Evolutionary conservation across 148 eudicot genomes (phyloP), one percentile per base, ranked within the genome.

Genomic region (Spergularia marina): DNA sequence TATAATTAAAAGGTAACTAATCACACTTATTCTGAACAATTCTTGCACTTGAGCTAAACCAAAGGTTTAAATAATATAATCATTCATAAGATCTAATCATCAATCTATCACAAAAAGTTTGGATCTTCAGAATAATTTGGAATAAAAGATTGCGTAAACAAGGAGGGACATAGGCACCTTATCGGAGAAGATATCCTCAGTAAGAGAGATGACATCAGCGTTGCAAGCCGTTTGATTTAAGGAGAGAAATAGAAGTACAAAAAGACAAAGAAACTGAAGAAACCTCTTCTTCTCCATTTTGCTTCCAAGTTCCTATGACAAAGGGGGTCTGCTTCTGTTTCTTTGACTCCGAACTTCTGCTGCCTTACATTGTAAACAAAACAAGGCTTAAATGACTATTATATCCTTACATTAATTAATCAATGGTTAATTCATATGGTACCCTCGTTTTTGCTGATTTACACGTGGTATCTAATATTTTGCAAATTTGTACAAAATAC

Each of bases 151-250:
- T 30, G 59, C 12, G 60, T 34, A 67, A 53, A 58, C 0, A 44
- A 6, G 8, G n/a, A 39, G 34, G 5, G 15, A 16, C 11, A 10
- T 17, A 54, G 69, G 18, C 80, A 90, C 94, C 91, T 90, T 90
- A 71, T 90, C 94, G 30, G 83, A 83, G 81, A 90, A 90, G 51
- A 82, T 87, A 20, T 83, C 88, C 12, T 75, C 78, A 2, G 88
- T 87, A 18, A 90, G 81, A 77, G 86, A 80, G 65, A 90, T 82
- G 67, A 90, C 94, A 71, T 90, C 94, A 56, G 94, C 87, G 36
- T 52, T 74, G 7, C 58, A 70, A 16, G 65, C 56, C 8, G 59
- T 69, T 41, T 80, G 81, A 69, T 47, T 77, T 9, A 73, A 53
- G 0, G 81, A 21, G 44, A 84, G 72, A 25, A 53, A 0, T 0